A percentile compares a stretch with the other conserved stretches of the same genome.
phyloP scores from a whole-genome alignment of 1,139 yeast genomes.

The Diutina catenulata region DNA sequence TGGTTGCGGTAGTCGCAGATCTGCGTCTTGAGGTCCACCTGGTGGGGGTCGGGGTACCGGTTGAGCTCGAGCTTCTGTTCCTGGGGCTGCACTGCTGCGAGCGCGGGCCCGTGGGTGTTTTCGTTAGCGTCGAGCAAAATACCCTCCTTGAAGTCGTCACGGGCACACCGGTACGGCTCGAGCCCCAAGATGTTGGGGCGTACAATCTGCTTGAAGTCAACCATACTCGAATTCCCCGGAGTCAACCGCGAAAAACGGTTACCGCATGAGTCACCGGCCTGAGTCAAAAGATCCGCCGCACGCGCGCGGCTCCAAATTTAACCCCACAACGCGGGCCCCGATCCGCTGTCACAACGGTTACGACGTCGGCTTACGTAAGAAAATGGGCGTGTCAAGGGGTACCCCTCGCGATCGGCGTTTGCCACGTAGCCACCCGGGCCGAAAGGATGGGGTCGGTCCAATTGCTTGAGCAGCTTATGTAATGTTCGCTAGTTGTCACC shows the following conservation, averaged over 20 bases:
- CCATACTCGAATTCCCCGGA: slow-evolving; percentile 27
- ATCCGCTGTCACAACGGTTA: too few relatives aligned
- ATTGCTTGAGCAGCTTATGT: too few relatives aligned
- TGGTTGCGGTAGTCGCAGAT: slow-evolving; percentile 61
- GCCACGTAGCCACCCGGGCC: too few relatives aligned
- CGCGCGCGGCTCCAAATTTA: too few relatives aligned
- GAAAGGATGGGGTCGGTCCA: too few relatives aligned
- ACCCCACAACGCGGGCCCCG: too few relatives aligned
- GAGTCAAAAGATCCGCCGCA: background rate
- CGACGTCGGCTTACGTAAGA: too few relatives aligned
- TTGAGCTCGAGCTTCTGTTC: slow-evolving; percentile 44
- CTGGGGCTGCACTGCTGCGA: slow-evolving; percentile 17
- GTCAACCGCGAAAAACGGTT: background rate
- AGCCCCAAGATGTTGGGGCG: slow-evolving; percentile 75
- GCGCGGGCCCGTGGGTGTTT: slow-evolving; percentile 85
- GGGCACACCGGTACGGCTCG: slow-evolving; percentile 90
- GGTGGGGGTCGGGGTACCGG: slow-evolving; percentile 97
- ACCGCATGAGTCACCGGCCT: background rate
- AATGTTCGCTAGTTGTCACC: too few relatives aligned
- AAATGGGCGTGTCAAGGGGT: too few relatives aligned
- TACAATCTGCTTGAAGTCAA: slow-evolving; percentile 47
- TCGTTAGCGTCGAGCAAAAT: slow-evolving; percentile 90
- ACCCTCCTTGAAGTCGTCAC: slow-evolving; percentile 76
- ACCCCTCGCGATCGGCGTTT: too few relatives aligned
- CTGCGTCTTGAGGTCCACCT: slow-evolving; percentile 60